Evolutionary conservation across 2,329 filamentous ascomycete species (phyloP).

Genomic region (Penicillium palitans): DNA sequence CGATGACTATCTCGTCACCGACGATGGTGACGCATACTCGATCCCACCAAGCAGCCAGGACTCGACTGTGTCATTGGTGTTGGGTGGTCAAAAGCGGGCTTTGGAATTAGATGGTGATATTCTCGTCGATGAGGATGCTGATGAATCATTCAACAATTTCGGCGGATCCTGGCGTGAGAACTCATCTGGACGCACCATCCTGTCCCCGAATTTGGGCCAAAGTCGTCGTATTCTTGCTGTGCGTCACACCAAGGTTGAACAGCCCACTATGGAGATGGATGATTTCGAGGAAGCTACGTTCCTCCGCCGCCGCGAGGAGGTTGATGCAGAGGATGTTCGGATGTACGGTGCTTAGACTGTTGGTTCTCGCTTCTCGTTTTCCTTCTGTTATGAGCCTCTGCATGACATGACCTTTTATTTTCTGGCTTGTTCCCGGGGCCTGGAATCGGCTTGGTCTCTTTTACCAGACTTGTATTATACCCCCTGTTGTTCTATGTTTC

Average conservation of each 20-base stretch:
- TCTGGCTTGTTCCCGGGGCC: neutral
- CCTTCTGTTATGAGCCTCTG: neutral
- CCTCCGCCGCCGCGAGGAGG: slow-evolving; percentile 6
- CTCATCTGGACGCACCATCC: slow-evolving; percentile 31
- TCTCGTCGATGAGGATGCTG: slow-evolving; percentile 40
- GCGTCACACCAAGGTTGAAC: slow-evolving; percentile 4
- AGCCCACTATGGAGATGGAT: slow-evolving; percentile 35
- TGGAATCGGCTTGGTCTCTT: neutral
- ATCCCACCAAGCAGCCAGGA: slow-evolving; percentile 45
- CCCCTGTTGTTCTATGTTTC: neutral
- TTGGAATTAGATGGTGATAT: slow-evolving; percentile 43
- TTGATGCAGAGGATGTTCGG: slow-evolving; percentile 31
- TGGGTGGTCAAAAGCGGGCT: slow-evolving; percentile 46
- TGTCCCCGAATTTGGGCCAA: slow-evolving; percentile 35
- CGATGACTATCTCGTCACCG: slow-evolving; percentile 32
- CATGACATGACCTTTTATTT: neutral
- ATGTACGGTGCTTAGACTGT: slow-evolving; percentile 37
- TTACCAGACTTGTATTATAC: slow-evolving; percentile 1
- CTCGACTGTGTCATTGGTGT: slow-evolving; percentile 28
- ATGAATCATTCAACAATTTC: slow-evolving; percentile 25
- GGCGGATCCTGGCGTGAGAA: slow-evolving; percentile 32
- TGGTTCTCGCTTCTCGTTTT: neutral
- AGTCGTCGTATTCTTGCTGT: slow-evolving; percentile 28
- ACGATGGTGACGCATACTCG: slow-evolving; percentile 39
- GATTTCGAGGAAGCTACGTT: slow-evolving; percentile 26